phyloP scores from a whole-genome alignment of 164 flowering plant species.

The Cinnamomum micranthum region DNA sequence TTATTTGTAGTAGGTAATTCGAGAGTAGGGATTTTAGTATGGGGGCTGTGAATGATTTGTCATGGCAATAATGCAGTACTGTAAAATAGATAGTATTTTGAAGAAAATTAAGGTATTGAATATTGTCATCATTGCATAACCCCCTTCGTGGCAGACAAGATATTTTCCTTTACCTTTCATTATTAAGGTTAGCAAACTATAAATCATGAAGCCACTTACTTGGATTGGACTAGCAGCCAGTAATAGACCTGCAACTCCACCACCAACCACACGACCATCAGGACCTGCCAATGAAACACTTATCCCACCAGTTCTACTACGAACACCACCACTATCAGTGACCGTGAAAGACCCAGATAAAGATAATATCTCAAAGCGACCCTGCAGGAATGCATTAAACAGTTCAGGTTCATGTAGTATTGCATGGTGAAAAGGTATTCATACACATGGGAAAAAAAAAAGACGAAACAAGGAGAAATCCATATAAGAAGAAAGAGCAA shows the following conservation, averaged over 20 bases:
- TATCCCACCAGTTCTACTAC: conserved; percentile 62
- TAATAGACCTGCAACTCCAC: conserved; percentile 69
- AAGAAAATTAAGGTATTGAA: background rate
- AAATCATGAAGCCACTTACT: conserved; percentile 27
- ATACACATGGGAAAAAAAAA: background rate
- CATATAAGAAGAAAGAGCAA: background rate
- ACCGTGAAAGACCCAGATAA: conserved; percentile 66
- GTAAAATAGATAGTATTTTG: background rate
- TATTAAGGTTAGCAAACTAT: background rate
- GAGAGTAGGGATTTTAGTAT: too few species aligned
- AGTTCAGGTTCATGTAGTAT: background rate
- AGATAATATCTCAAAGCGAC: conserved; percentile 79
- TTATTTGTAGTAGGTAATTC: too few species aligned
- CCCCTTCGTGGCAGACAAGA: background rate
- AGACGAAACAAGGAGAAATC: background rate
- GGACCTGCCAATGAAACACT: conserved; percentile 89
- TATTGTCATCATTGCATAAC: background rate
- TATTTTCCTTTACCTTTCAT: background rate
- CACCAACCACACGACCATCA: conserved; percentile 89
- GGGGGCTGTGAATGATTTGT: background rate
- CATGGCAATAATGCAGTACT: too few species aligned
- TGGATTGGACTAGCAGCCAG: conserved; percentile 82
- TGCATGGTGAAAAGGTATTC: background rate
- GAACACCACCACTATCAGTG: conserved; percentile 41
- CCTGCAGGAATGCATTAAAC: conserved; percentile 39